A percentile compares a stretch with the other conserved stretches of the same genome.
These are phyloP conservation scores for Tulasnella sp. DNA, from an alignment of 768 basidiomycete genomes.

Conservation along the genomic window DNA sequence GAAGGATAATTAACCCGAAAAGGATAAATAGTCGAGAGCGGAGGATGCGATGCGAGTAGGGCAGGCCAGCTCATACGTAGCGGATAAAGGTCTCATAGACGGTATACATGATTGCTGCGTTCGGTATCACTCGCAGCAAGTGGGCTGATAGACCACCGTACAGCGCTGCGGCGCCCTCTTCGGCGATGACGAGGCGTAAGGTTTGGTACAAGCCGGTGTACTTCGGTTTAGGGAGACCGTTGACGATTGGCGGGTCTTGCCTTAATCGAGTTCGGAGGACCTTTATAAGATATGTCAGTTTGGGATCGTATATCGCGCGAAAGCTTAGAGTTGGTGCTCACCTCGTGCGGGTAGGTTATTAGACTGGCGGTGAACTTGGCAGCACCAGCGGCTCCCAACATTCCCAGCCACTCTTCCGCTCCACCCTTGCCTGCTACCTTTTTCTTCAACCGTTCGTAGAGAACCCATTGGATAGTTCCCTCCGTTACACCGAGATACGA, in stretches of 20 bases:
- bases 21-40: not conserved
- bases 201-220: slow-evolving; percentile 85
- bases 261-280: slow-evolving; percentile 86
- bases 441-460: slow-evolving; percentile 86
- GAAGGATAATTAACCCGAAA: not conserved
- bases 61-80: slow-evolving; percentile 21
- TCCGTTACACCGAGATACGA: slow-evolving; percentile 95
- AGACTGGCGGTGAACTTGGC: slow-evolving; percentile 90
- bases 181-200: slow-evolving; percentile 67
- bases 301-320: not conserved
- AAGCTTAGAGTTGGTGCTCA: slow-evolving; percentile 28
- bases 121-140: slow-evolving; percentile 92
- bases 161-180: slow-evolving; percentile 77
- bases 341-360: slow-evolving; percentile 98
- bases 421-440: slow-evolving; percentile 50
- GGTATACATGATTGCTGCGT: slow-evolving; percentile 93
- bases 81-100: slow-evolving; percentile 81
- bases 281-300: slow-evolving; percentile 27
- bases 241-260: slow-evolving; percentile 54
- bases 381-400: slow-evolving; percentile 81
- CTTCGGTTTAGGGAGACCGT: slow-evolving; percentile 49
- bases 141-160: slow-evolving; percentile 93
- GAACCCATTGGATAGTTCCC: slow-evolving; percentile 91
- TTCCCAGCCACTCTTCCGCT: slow-evolving; percentile 56
- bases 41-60: not conserved